Evolutionary conservation across 1,284 basidiomycete species (phyloP).

Genomic region (Volvariella surrecta): DNA sequence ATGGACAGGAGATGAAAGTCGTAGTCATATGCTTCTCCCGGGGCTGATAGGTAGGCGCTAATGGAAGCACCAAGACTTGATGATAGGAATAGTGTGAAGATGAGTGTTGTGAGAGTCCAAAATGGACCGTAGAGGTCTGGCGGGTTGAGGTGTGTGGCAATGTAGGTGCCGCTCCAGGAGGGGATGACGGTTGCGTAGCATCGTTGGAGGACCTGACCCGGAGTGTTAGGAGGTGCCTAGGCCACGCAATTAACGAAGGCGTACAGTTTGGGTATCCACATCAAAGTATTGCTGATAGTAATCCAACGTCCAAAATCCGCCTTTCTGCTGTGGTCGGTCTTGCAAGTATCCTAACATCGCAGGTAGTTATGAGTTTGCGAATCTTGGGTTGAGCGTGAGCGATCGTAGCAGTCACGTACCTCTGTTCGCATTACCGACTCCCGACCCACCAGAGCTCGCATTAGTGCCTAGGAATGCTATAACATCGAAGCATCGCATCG

Average conservation of each 20-base stretch:
- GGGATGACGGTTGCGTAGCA: conserved; percentile 71
- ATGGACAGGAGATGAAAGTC: conserved; percentile 80
- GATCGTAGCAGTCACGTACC: conserved; percentile 23
- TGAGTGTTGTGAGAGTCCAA: conserved; percentile 91
- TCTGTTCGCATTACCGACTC: conserved; percentile 40
- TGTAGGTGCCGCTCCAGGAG: conserved; percentile 26
- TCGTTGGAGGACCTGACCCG: conserved; percentile 49
- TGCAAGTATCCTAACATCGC: conserved; percentile 48
- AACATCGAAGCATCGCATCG: neutral
- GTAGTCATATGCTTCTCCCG: conserved; percentile 55
- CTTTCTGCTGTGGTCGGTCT: conserved; percentile 36
- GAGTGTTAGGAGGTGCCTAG: conserved; percentile 1
- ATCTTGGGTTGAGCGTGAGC: too few relatives aligned
- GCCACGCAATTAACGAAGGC: conserved; percentile 4
- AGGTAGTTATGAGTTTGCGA: too few relatives aligned
- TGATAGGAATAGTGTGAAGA: conserved; percentile 85
- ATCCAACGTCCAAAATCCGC: conserved; percentile 68
- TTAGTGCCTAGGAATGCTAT: conserved; percentile 46
- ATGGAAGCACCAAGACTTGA: conserved; percentile 85
- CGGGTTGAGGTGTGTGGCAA: conserved; percentile 55
- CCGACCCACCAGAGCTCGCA: conserved; percentile 20
- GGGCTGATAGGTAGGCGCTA: conserved; percentile 66
- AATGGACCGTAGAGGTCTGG: conserved; percentile 85
- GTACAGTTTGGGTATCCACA: conserved; percentile 65
- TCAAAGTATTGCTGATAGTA: conserved; percentile 80